Evolutionary conservation across 2,329 filamentous ascomycete genomes (phyloP).

Genomic region (Pestalotiopsis fici): DNA sequence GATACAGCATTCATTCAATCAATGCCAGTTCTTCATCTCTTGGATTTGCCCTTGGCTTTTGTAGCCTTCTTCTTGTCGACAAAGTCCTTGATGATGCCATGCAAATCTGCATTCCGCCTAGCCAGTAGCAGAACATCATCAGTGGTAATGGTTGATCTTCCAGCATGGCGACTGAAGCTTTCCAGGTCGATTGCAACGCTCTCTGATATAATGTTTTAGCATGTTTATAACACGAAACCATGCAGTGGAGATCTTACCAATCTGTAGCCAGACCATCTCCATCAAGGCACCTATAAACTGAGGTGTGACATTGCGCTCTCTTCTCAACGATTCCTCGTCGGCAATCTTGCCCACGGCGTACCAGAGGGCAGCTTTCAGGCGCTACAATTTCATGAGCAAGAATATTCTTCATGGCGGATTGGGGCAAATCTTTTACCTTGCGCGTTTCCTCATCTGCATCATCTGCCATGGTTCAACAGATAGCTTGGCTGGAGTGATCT

Average conservation of each 20-base stretch:
- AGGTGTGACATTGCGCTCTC: slow-evolving; percentile 83
- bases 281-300: slow-evolving; percentile 83
- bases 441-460: slow-evolving; percentile 30
- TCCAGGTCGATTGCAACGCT: slow-evolving; percentile 59
- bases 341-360: slow-evolving; percentile 83
- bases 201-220: slow-evolving; percentile 38
- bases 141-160: slow-evolving; percentile 75
- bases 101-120: slow-evolving; percentile 82
- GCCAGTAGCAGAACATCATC: slow-evolving; percentile 88
- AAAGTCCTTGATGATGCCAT: slow-evolving; percentile 71
- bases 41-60: slow-evolving; percentile 36
- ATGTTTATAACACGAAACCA: not conserved
- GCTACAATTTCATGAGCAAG: slow-evolving; percentile 45
- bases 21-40: slow-evolving; percentile 21
- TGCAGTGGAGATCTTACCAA: slow-evolving; percentile 55
- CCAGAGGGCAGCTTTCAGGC: slow-evolving; percentile 84
- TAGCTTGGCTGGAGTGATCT: not conserved
- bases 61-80: slow-evolving; percentile 61
- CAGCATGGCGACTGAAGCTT: slow-evolving; percentile 71
- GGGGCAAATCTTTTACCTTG: slow-evolving; percentile 23
- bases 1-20: not conserved
- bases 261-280: slow-evolving; percentile 74
- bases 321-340: slow-evolving; percentile 75
- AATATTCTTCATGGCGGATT: not conserved
- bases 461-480: slow-evolving; percentile 27